phyloP scores from a whole-genome alignment of 305 asterid genomes.

The Fraxinus sp. region DNA sequence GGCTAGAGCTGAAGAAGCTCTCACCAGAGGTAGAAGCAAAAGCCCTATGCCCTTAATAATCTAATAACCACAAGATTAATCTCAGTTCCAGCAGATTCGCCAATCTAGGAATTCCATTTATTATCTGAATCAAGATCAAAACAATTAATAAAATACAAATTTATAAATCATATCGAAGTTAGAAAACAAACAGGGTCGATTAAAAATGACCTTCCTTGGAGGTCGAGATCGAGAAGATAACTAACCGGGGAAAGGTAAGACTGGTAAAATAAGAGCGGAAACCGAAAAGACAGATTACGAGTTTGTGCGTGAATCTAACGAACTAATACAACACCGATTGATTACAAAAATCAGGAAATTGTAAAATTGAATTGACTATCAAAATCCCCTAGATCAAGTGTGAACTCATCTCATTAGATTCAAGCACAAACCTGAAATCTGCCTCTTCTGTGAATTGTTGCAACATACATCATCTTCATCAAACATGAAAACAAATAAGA shows the following conservation, averaged over 20 bases:
- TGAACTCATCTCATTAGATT: conserved; percentile 11
- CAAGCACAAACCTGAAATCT: conserved; percentile 47
- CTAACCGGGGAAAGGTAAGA: not conserved
- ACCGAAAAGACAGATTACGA: conserved; percentile 39
- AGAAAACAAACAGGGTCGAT: not conserved
- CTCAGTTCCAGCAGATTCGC: not conserved
- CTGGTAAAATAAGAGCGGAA: not conserved
- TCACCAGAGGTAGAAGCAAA: too few relatives aligned
- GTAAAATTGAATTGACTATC: not conserved
- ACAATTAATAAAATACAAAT: not conserved
- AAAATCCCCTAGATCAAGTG: conserved; percentile 3
- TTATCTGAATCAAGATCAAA: not conserved
- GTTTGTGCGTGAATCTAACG: conserved; percentile 70
- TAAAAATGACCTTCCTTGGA: conserved; percentile 2
- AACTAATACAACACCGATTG: not conserved
- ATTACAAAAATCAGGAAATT: not conserved
- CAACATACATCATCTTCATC: not conserved
- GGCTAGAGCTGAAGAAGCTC: too few relatives aligned
- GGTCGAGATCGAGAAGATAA: not conserved
- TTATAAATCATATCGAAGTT: not conserved
- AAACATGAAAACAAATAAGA: not conserved
- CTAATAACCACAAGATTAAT: not conserved
- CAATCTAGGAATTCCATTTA: not conserved
- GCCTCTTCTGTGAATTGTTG: conserved; percentile 25
- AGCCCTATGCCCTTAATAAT: too few relatives aligned